Percentiles rank a stretch among this genome's conserved stretches.
These are phyloP conservation scores for Parathielavia appendiculata DNA, from an alignment of 495 filamentous ascomycete species.

Conservation along the genomic window DNA sequence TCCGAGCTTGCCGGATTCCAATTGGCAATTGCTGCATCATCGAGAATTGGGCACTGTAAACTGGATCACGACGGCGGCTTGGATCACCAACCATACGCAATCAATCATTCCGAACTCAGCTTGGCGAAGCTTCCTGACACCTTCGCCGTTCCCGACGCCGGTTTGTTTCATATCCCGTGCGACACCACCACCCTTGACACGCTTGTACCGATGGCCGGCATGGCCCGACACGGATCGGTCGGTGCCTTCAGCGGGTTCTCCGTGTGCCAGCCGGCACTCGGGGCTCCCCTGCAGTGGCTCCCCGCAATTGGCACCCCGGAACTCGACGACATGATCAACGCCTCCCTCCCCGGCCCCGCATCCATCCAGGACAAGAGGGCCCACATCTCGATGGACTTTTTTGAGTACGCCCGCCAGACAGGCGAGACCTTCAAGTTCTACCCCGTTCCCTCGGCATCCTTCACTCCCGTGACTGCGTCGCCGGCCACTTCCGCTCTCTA, in stretches of 20 bases:
- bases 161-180: conserved; percentile 10
- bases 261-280: conserved; percentile 46
- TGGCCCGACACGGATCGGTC: conserved; percentile 38
- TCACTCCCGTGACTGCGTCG: conserved; percentile 34
- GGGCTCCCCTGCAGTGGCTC: conserved; percentile 48
- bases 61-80: background rate
- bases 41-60: background rate
- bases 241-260: conserved; percentile 44
- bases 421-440: conserved; percentile 50
- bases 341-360: conserved; percentile 45
- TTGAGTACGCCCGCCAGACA: conserved; percentile 39
- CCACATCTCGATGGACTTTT: conserved; percentile 51
- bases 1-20: background rate
- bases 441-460: conserved; percentile 36
- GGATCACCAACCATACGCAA: conserved; percentile 3
- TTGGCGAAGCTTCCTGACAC: conserved; percentile 13
- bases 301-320: conserved; percentile 50
- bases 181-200: background rate
- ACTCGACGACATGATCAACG: conserved; percentile 49
- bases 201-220: conserved; percentile 29
- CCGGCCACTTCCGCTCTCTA: conserved; percentile 35
- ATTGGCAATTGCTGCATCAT: background rate
- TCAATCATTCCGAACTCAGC: conserved; percentile 1
- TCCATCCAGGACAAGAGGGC: conserved; percentile 51
- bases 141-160: background rate